Conservation (phyloP, 441 rosid species). For the Croton laevigatus region DNA sequence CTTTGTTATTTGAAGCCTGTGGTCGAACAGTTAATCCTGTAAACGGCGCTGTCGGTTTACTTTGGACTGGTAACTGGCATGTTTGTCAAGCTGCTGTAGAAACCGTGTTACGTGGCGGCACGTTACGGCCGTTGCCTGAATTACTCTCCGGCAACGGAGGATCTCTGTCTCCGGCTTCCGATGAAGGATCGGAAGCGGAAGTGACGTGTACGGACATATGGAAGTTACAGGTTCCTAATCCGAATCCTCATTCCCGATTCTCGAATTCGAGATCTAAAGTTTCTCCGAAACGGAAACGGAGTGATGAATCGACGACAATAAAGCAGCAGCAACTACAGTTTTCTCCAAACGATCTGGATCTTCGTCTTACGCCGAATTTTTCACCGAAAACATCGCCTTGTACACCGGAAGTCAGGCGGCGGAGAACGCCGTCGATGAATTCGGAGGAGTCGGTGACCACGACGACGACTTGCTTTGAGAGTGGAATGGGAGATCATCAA, state of each 20-base stretch:
- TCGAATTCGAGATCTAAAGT: conserved; percentile 58
- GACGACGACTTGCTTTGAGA: conserved; percentile 62
- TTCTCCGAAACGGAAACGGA: conserved; percentile 40
- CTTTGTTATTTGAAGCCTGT: conserved; percentile 58
- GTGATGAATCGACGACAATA: conserved; percentile 24
- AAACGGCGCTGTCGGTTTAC: conserved; percentile 52
- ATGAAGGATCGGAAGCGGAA: conserved; percentile 54
- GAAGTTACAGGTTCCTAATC: conserved; percentile 39
- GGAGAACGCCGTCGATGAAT: conserved; percentile 71
- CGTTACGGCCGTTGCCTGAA: conserved; percentile 56
- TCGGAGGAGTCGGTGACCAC: conserved; percentile 87
- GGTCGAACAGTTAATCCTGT: conserved; percentile 64
- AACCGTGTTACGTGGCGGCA: conserved; percentile 45
- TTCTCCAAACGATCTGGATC: conserved; percentile 47
- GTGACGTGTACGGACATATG: conserved; percentile 45
- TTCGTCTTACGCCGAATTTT: conserved; percentile 40
- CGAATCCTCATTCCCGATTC: conserved; percentile 41
- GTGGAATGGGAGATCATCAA: conserved; percentile 42
- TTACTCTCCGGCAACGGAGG: conserved; percentile 37
- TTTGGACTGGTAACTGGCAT: conserved; percentile 57
- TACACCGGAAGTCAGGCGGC: conserved; percentile 36
- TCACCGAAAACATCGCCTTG: conserved; percentile 17
- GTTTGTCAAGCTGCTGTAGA: conserved; percentile 56
- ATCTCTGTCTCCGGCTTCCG: conserved; percentile 41
- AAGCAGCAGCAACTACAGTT: conserved; percentile 13